Conservation (phyloP, 2,329 filamentous ascomycete species). For the Apiospora marii region DNA sequence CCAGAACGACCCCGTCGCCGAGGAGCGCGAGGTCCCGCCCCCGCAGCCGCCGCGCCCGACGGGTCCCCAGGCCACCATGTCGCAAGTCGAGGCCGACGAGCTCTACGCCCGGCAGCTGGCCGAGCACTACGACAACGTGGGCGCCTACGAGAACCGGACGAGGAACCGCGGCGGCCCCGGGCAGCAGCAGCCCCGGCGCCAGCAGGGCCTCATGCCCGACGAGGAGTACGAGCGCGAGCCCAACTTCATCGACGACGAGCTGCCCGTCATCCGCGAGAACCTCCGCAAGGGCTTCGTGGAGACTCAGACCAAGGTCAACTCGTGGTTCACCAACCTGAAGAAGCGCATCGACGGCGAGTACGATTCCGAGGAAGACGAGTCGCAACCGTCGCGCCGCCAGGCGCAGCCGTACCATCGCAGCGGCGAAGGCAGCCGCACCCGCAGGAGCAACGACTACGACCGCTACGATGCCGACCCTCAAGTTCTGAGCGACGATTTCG, state of each 20-base stretch:
- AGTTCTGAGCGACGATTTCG: constrained; percentile 89
- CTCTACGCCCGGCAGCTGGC: constrained; percentile 91
- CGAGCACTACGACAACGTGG: constrained; percentile 80
- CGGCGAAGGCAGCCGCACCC: constrained; percentile 66
- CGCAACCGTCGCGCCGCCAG: constrained; percentile 42
- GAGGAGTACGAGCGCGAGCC: constrained; percentile 74
- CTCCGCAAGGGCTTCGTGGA: constrained; percentile 94
- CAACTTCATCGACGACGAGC: constrained; percentile 95
- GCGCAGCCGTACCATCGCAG: constrained; percentile 52
- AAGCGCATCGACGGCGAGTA: constrained; percentile 94
- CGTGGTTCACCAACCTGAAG: constrained; percentile 89
- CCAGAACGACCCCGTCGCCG: constrained; percentile 54
- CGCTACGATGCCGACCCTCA: constrained; percentile 95
- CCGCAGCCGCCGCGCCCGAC: constrained; percentile 81
- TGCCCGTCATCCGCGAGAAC: constrained; percentile 92
- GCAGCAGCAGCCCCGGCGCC: constrained; percentile 46
- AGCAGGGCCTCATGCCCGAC: constrained; percentile 62
- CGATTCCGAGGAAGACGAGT: constrained; percentile 70
- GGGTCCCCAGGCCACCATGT: constrained; percentile 66
- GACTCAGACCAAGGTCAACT: constrained; percentile 91
- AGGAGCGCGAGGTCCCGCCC: constrained; percentile 66
- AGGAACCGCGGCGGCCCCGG: constrained; percentile 49
- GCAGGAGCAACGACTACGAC: constrained; percentile 85
- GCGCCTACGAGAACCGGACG: constrained; percentile 65
- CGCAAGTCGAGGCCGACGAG: constrained; percentile 90